Evolutionary conservation across 768 basidiomycete species (phyloP), one percentile per base, ranked within the genome.

Genomic region (Lactarius akahatsu): DNA sequence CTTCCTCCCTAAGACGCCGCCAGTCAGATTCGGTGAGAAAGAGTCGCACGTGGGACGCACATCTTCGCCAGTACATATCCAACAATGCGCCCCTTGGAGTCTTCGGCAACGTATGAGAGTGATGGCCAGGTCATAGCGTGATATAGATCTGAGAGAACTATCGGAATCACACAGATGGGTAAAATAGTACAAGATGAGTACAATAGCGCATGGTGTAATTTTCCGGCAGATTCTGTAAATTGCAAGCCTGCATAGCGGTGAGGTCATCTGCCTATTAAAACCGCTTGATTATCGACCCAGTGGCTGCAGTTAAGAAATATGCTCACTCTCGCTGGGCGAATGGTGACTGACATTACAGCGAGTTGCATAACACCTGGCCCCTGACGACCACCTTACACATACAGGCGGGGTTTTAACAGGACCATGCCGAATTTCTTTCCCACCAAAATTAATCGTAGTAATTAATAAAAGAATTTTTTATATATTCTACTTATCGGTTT

Each of bases 1-100:
- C 86, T 64, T 83, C 83, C 66, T 92, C 90, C 87, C 89, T 91
- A 45, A n/a, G 28, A 36, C 67, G 32, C 10, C 23, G n/a, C 16
- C 58, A 67, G 23, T 36, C 63, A 26, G 50, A n/a, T n/a, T 61
- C 41, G 23, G 23, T 45, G 5, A 59, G 50, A 40, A 23, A 41
- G 59, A 32, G 50, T 13, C 23, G 1, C 23, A 11, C 3, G 28
- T 20, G 4, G 50, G 30, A 78, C 85, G 56, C 68, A 96, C 95
- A 97, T 96, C 77, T 96, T 96, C 2, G 92, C 94, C n/a, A 98
- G 79, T 41, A 96, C 95, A 75, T 98, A 98, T 36, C 95, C 95
- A 2, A 98, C 93, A 63, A 98, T 89, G 63, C 91, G 82, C 1
- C 94, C 94, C 72, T 91, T 88, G 72, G 86, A 83, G 71, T 96